Base-by-base conservation (phyloP, 1,139 yeast genomes). In the Saccharomyces hybrid region DNA sequence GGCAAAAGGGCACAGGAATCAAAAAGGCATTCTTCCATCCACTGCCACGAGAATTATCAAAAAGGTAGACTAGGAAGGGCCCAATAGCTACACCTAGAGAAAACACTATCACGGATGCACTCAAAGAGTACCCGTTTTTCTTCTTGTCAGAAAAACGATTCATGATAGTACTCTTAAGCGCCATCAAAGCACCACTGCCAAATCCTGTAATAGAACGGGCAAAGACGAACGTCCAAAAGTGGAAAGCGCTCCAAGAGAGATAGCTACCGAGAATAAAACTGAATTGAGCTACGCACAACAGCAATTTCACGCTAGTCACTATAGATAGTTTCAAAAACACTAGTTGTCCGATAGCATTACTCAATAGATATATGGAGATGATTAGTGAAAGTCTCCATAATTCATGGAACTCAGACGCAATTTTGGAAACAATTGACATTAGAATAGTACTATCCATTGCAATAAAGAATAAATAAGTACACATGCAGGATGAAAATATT, bases 251-350 rank as follows among this genome's bases (percentile, higher is more conserved):
- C 44, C 44, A 38, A 38, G 44, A 38, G 9, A 38, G 4, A 9
- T 38, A 38, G 13, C 44, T 38, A 13, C 44, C 44, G 25, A 38
- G 44, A 13, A 38, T 38, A 38, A 38, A 38, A 38, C 44, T 38
- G 44, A 38, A 9, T 38, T 38, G 44, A 38, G 44, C 44, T 16
- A 38, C 13, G 3, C 44, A 38, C 47, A 83, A 69, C 56, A 80
- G 68, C 6, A 73, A 67, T 65, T 81, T 86, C 62, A 96, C 78
- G 20, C 97, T 97, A 68, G 85, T 88, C 48, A 89, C 87, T 64
- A 89, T 97, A 3, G 95, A 84, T 34, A 90, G 70, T 66, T 88
- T 89, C 26, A 97, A 97, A 62, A 84, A 88, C 26, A 90, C 71
- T 0, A 97, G 97, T 70, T 83, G 88, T 61, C 82, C 80, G 2